Evolutionary conservation across 2,329 filamentous ascomycete genomes (phyloP).

Genomic region (Cytospora paraplurivora): DNA sequence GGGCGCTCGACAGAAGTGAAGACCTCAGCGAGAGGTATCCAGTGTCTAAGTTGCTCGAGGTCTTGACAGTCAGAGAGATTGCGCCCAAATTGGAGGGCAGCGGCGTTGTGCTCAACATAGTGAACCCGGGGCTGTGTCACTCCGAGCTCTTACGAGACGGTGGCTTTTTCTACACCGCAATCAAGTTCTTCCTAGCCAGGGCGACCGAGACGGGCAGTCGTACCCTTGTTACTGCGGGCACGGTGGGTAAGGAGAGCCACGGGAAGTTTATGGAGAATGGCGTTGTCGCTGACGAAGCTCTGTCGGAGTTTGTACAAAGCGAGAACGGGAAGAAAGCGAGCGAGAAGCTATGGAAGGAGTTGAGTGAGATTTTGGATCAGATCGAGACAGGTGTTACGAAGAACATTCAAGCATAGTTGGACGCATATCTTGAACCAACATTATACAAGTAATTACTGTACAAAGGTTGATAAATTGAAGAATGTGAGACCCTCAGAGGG

Average conservation of each 20-base stretch:
- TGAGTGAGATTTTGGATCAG: conserved; percentile 44
- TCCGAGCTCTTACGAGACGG: conserved; percentile 32
- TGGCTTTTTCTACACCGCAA: conserved; percentile 28
- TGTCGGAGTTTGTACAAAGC: conserved; percentile 43
- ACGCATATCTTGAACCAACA: too few species aligned
- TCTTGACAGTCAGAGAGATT: conserved; percentile 14
- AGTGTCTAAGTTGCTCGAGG: conserved; percentile 23
- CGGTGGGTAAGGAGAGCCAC: conserved; percentile 44
- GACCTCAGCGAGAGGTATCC: conserved; percentile 18
- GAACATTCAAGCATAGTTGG: conserved; percentile 13
- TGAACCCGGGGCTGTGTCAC: conserved; percentile 46
- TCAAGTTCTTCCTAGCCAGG: conserved; percentile 44
- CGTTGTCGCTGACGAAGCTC: conserved; percentile 32
- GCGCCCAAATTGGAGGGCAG: background rate
- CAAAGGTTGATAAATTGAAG: too few species aligned
- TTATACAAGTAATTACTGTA: too few species aligned
- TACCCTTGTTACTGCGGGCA: conserved; percentile 43
- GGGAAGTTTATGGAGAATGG: conserved; percentile 47
- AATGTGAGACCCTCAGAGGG: too few species aligned
- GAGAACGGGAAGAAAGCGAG: conserved; percentile 42
- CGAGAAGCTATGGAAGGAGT: conserved; percentile 46
- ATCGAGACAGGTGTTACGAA: conserved; percentile 41
- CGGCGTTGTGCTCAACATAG: conserved; percentile 38
- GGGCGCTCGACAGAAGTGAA: conserved; percentile 12
- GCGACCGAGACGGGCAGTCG: conserved; percentile 51